Conservation (phyloP, 2,329 filamentous ascomycete genomes). For the Hymenoscyphus infarciens region DNA sequence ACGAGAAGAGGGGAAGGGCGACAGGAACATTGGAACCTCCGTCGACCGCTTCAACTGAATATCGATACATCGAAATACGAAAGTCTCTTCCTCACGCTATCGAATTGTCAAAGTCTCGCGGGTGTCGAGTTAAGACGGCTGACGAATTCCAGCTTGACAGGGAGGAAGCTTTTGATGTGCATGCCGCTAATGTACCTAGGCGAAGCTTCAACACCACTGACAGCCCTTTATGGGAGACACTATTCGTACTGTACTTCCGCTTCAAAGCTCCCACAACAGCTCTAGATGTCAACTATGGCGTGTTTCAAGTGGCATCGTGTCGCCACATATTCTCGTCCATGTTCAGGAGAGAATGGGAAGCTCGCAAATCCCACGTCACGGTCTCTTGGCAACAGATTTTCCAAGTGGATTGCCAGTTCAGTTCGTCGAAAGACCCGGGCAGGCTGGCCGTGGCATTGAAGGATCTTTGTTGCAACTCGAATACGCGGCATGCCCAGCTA, state of each 20-base stretch:
- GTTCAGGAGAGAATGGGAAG: neutral
- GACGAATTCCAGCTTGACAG: conserved; percentile 11
- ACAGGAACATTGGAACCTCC: neutral
- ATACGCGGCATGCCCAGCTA: neutral
- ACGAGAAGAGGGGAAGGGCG: neutral
- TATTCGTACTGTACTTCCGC: neutral
- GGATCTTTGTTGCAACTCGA: neutral
- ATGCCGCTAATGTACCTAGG: conserved; percentile 9
- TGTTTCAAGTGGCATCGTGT: conserved; percentile 1
- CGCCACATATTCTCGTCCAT: neutral
- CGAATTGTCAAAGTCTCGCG: neutral
- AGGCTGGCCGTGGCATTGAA: neutral
- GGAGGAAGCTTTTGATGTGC: conserved; percentile 4
- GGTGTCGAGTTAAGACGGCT: neutral
- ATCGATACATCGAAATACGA: neutral
- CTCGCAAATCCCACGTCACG: neutral
- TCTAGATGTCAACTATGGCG: neutral
- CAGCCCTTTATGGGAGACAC: neutral
- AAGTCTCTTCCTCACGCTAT: neutral
- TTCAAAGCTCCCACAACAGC: neutral
- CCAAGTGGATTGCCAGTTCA: neutral
- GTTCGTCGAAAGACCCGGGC: neutral
- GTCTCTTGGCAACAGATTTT: neutral
- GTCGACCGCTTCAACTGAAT: neutral
- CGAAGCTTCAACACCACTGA: conserved; percentile 4